phyloP scores from a whole-genome alignment of 179 eudicot species.

The Sideroxylon spinosum region DNA sequence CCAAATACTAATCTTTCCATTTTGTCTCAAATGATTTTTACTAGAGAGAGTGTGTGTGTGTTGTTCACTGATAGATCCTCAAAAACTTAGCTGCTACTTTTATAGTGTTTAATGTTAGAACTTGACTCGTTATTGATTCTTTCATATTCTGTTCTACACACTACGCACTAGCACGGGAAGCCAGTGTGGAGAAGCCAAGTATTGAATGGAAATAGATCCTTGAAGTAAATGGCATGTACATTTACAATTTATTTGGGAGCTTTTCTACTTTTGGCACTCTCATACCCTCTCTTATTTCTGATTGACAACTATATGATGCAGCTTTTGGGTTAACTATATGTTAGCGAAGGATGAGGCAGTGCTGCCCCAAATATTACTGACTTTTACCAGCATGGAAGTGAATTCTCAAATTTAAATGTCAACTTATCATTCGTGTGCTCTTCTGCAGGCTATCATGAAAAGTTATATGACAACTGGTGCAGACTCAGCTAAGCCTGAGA shows the following conservation, averaged over 20 bases:
- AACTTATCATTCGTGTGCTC: constrained; percentile 11
- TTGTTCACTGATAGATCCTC: constrained; percentile 4
- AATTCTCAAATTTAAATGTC: constrained; percentile 1
- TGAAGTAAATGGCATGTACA: neutral
- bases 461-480: constrained; percentile 62
- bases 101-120: neutral
- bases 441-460: constrained; percentile 81
- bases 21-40: neutral
- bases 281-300: neutral
- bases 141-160: neutral
- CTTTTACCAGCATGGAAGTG: neutral
- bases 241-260: neutral
- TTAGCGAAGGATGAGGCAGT: neutral
- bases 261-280: neutral
- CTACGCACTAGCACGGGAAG: neutral
- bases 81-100: neutral
- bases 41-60: neutral
- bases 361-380: neutral
- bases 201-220: neutral
- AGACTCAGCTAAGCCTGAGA: constrained; percentile 62
- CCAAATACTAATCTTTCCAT: neutral
- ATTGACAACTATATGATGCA: neutral
- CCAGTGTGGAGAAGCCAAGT: neutral
- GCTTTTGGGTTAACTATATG: neutral
- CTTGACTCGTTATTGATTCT: neutral